These are phyloP conservation scores for Nepenthes mirabilis DNA, from an alignment of 148 eudicot genomes.

Conservation along the genomic window DNA sequence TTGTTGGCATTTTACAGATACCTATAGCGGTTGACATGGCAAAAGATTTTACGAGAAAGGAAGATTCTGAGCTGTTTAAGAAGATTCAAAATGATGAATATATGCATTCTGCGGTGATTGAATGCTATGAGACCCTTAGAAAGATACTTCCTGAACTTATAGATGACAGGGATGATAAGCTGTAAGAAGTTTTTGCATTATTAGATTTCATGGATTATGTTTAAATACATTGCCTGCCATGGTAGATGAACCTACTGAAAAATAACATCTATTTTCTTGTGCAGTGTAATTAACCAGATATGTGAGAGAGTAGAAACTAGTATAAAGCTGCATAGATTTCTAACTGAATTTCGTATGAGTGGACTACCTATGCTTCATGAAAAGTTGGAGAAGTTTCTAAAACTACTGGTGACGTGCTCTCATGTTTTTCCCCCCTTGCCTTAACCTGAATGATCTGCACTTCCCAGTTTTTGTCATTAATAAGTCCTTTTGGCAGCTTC, in stretches of 20 bases:
- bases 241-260: neutral
- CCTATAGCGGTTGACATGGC: constrained; percentile 99
- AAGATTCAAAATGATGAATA: constrained; percentile 76
- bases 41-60: constrained; percentile 76
- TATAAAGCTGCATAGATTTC: constrained; percentile 39
- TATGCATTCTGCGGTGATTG: constrained; percentile 77
- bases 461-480: neutral
- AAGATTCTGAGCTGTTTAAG: constrained; percentile 66
- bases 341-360: constrained; percentile 56
- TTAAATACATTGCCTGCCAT: neutral
- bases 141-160: constrained; percentile 47
- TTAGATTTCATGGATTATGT: neutral
- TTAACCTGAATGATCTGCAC: neutral
- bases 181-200: constrained; percentile 26
- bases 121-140: constrained; percentile 83
- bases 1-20: constrained; percentile 34
- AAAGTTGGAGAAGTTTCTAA: constrained; percentile 81
- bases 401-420: constrained; percentile 46
- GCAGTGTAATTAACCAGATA: constrained; percentile 50
- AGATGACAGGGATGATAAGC: constrained; percentile 39
- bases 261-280: constrained; percentile 8
- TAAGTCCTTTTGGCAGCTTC: constrained; percentile 32
- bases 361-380: constrained; percentile 67
- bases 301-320: constrained; percentile 45
- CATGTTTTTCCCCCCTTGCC: constrained; percentile 5